These are phyloP conservation scores for Phyllosticta citribraziliensis DNA, from an alignment of 2,329 filamentous ascomycete species.

Conservation along the genomic window DNA sequence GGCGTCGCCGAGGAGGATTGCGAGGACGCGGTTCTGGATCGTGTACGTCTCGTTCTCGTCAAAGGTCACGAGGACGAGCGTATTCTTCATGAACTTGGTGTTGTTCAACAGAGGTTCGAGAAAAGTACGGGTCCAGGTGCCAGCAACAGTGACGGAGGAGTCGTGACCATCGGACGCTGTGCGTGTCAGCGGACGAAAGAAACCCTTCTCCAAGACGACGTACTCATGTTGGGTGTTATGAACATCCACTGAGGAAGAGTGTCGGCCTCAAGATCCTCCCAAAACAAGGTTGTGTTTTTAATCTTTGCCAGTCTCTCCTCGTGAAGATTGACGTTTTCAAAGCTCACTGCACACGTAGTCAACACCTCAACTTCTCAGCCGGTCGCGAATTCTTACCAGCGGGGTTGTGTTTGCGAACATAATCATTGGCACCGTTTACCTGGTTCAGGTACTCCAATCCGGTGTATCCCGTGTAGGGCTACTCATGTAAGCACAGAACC, in stretches of 20 bases:
- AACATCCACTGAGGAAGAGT: constrained; percentile 63
- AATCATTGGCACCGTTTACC: constrained; percentile 57
- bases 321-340: constrained; percentile 52
- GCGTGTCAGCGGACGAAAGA: constrained; percentile 43
- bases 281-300: constrained; percentile 67
- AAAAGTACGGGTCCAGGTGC: constrained; percentile 58
- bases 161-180: constrained; percentile 73
- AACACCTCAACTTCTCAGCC: neutral
- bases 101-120: constrained; percentile 60
- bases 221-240: constrained; percentile 52
- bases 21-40: constrained; percentile 58
- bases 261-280: constrained; percentile 53
- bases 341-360: constrained; percentile 43
- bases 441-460: constrained; percentile 62
- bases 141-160: constrained; percentile 57
- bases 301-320: constrained; percentile 54
- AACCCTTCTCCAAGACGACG: neutral
- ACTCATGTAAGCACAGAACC: neutral
- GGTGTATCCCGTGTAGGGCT: constrained; percentile 28
- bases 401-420: constrained; percentile 74
- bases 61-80: constrained; percentile 65
- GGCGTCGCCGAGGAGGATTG: constrained; percentile 65
- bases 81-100: constrained; percentile 63
- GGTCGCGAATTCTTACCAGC: constrained; percentile 15
- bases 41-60: constrained; percentile 68